Conservation (phyloP, 2,329 filamentous ascomycete species). For the Colletotrichum sp. region DNA sequence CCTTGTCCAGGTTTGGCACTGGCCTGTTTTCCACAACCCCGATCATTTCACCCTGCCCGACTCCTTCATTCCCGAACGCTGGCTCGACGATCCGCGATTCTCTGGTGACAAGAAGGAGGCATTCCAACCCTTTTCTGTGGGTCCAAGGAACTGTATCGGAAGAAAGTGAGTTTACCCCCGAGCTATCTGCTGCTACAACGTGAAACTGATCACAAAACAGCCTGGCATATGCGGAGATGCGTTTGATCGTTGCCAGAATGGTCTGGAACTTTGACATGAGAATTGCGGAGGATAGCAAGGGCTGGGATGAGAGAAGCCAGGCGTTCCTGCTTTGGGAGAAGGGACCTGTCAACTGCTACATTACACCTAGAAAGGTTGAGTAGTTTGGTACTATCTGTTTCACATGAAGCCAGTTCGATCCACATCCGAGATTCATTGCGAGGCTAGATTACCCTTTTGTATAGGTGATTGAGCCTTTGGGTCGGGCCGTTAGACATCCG, state of each 20-base stretch:
- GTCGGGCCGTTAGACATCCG: neutral
- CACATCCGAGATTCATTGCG: neutral
- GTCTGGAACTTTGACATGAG: slow-evolving; percentile 52
- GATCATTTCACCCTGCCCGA: slow-evolving; percentile 34
- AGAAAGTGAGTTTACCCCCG: slow-evolving; percentile 43
- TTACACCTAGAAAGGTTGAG: neutral
- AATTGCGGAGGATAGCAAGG: slow-evolving; percentile 33
- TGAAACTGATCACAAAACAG: slow-evolving; percentile 3
- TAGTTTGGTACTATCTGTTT: too few species aligned
- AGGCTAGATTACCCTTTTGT: neutral
- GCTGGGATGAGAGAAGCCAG: slow-evolving; percentile 43
- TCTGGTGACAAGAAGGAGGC: slow-evolving; percentile 43
- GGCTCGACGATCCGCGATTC: slow-evolving; percentile 25
- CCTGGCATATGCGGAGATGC: slow-evolving; percentile 54
- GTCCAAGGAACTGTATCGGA: slow-evolving; percentile 55
- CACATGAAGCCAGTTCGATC: neutral
- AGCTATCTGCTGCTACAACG: slow-evolving; percentile 28
- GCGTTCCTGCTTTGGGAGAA: slow-evolving; percentile 44
- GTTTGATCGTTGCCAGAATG: slow-evolving; percentile 48
- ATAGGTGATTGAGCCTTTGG: neutral
- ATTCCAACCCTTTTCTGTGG: slow-evolving; percentile 53
- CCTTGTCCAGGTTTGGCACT: slow-evolving; percentile 22
- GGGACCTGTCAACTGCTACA: neutral
- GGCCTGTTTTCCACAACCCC: slow-evolving; percentile 34
- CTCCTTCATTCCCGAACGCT: slow-evolving; percentile 52